Evolutionary conservation across 306 rosid species (phyloP).

Genomic region (Biancaea sappan): DNA sequence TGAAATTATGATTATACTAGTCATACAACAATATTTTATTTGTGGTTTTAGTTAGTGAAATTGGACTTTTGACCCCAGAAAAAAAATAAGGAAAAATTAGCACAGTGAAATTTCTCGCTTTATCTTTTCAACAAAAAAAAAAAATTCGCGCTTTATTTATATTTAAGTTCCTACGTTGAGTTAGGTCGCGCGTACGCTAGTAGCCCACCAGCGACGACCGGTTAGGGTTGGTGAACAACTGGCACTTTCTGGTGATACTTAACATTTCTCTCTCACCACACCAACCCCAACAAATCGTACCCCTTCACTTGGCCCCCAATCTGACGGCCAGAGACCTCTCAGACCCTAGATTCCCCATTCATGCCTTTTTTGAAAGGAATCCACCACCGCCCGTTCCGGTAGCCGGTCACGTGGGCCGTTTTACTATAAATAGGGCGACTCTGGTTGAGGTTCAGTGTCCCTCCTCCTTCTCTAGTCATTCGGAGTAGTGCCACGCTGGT

Average conservation of each 20-base stretch:
- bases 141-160: too few relatives aligned
- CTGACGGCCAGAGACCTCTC: slow-evolving; percentile 31
- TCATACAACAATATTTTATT: too few relatives aligned
- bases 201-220: slow-evolving; percentile 26
- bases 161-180: too few relatives aligned
- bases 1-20: too few relatives aligned
- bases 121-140: too few relatives aligned
- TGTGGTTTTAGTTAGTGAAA: too few relatives aligned
- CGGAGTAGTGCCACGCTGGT: neutral
- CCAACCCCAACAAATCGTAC: slow-evolving; percentile 49
- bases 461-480: neutral
- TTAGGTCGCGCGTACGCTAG: neutral
- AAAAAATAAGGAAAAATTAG: too few relatives aligned
- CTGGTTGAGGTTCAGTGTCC: neutral
- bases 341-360: neutral
- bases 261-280: slow-evolving; percentile 11
- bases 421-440: slow-evolving; percentile 44
- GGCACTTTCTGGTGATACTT: slow-evolving; percentile 40
- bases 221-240: slow-evolving; percentile 54
- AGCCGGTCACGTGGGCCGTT: slow-evolving; percentile 34
- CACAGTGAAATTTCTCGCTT: too few relatives aligned
- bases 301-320: slow-evolving; percentile 33
- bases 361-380: neutral
- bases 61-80: too few relatives aligned
- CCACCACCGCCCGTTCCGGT: slow-evolving; percentile 45